Percentiles rank a stretch among this genome's conserved stretches.
Conservation (phyloP, 2,329 filamentous ascomycete species). For the Apiospora sp. region DNA sequence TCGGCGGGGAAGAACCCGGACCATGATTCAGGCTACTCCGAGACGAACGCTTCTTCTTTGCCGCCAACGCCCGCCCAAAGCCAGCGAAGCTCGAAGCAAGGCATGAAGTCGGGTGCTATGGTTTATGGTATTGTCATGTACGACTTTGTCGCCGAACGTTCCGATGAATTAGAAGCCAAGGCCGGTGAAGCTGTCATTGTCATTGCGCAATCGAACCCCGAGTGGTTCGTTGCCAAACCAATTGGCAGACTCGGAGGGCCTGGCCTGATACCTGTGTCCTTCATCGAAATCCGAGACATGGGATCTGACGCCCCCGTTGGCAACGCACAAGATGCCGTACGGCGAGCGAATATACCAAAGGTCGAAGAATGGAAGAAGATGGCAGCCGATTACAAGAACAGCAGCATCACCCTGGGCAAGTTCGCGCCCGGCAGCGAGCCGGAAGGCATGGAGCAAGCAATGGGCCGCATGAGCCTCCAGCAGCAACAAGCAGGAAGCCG, state of each 20-base stretch:
- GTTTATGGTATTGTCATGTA: conserved; percentile 98
- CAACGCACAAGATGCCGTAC: conserved; percentile 85
- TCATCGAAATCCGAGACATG: conserved; percentile 97
- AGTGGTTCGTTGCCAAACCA: conserved; percentile 99
- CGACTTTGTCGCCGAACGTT: conserved; percentile 91
- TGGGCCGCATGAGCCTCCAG: conserved; percentile 82
- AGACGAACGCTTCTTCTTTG: conserved; percentile 48
- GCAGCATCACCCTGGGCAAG: conserved; percentile 94
- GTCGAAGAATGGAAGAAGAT: conserved; percentile 99
- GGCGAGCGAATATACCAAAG: conserved; percentile 86
- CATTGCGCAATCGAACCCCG: conserved; percentile 96
- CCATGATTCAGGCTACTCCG: conserved; percentile 92
- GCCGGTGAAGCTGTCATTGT: conserved; percentile 97
- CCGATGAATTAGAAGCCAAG: conserved; percentile 96
- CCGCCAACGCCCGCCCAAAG: conserved; percentile 46
- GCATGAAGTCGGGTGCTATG: conserved; percentile 75
- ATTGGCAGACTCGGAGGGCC: conserved; percentile 96
- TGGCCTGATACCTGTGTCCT: conserved; percentile 93
- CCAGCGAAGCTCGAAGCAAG: conserved; percentile 59
- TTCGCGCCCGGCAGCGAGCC: conserved; percentile 71
- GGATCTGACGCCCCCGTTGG: conserved; percentile 81
- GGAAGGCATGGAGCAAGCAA: conserved; percentile 66
- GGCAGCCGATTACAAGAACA: conserved; percentile 99
- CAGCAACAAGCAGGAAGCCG: conserved; percentile 55
- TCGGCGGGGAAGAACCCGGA: conserved; percentile 68